A percentile compares a stretch with the other conserved stretches of the same genome.
phyloP scores from a whole-genome alignment of 768 basidiomycete genomes.

The Galerina sulciceps region DNA sequence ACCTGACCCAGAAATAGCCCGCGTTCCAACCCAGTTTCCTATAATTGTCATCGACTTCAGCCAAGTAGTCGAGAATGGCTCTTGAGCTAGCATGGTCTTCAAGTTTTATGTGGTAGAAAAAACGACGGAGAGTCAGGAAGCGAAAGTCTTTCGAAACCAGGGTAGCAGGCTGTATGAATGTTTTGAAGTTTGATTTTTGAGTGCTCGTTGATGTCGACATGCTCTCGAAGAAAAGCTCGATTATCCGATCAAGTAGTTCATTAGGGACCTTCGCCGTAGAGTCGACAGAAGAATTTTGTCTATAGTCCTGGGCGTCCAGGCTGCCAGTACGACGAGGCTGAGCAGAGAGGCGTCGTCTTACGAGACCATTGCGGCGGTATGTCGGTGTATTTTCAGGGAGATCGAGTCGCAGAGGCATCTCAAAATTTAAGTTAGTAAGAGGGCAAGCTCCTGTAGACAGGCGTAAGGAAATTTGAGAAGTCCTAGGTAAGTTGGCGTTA shows the following conservation, averaged over 20 bases:
- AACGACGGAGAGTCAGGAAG: constrained; percentile 43
- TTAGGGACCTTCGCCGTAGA: constrained; percentile 34
- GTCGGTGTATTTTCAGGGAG: background rate
- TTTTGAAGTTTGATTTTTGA: constrained; percentile 27
- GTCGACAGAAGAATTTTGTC: background rate
- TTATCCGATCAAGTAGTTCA: constrained; percentile 41
- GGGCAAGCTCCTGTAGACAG: too few relatives aligned
- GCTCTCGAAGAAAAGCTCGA: constrained; percentile 27
- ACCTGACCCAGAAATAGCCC: constrained; percentile 54
- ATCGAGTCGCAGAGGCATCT: constrained; percentile 4
- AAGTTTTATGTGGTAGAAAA: constrained; percentile 36
- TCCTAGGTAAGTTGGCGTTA: background rate
- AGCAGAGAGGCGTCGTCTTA: background rate
- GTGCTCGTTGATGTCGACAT: constrained; percentile 7
- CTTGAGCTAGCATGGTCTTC: constrained; percentile 9
- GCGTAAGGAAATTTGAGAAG: background rate
- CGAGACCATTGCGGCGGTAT: background rate
- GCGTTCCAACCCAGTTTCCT: constrained; percentile 17
- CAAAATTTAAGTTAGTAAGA: background rate
- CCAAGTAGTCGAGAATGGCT: constrained; percentile 14
- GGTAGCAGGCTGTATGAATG: constrained; percentile 39
- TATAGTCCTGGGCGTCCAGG: background rate
- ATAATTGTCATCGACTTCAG: constrained; percentile 12
- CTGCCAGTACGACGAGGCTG: background rate
- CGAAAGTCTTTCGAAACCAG: constrained; percentile 47